Percentiles rank a stretch among this genome's conserved stretches.
Conservation (phyloP, 176 grass and related monocot genomes). For the Zoysia pacifica region DNA sequence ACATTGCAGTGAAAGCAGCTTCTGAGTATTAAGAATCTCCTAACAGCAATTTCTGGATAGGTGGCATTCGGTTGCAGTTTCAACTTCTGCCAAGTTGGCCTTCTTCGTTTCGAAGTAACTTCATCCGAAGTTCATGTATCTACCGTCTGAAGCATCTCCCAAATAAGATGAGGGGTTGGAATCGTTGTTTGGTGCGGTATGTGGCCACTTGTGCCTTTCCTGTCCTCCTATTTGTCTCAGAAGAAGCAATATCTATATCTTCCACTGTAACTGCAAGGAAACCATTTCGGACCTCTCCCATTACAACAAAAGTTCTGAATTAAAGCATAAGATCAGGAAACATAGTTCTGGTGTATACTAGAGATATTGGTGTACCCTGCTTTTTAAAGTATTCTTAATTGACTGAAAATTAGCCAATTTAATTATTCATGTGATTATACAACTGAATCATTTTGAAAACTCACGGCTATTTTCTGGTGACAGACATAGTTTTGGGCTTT, state of each 20-base stretch:
- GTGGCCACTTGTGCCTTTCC: slow-evolving; percentile 26
- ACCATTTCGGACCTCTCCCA: slow-evolving; percentile 1
- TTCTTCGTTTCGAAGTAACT: slow-evolving; percentile 20
- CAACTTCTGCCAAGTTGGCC: slow-evolving; percentile 25
- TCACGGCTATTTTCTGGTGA: slow-evolving; percentile 29
- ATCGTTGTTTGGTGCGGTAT: slow-evolving; percentile 40
- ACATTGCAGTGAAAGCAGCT: not conserved
- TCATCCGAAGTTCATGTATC: slow-evolving; percentile 27
- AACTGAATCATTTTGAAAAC: not conserved
- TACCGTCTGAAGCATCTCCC: slow-evolving; percentile 41
- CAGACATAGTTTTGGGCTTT: not conserved
- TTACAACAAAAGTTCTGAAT: not conserved
- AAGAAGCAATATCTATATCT: slow-evolving; percentile 15
- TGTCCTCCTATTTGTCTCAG: not conserved
- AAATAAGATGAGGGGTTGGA: slow-evolving; percentile 22
- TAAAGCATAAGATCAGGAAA: not conserved
- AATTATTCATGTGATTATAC: not conserved
- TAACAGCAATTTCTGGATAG: slow-evolving; percentile 15
- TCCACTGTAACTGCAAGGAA: slow-evolving; percentile 2
- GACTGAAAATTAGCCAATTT: not conserved
- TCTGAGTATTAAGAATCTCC: slow-evolving; percentile 19
- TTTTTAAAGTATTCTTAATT: not conserved
- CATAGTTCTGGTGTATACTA: not conserved
- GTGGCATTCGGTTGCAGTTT: slow-evolving; percentile 25
- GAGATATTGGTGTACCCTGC: not conserved